Conservation (phyloP, 108 stramenopile genomes). For the Cyclotella baltica region DNA sequence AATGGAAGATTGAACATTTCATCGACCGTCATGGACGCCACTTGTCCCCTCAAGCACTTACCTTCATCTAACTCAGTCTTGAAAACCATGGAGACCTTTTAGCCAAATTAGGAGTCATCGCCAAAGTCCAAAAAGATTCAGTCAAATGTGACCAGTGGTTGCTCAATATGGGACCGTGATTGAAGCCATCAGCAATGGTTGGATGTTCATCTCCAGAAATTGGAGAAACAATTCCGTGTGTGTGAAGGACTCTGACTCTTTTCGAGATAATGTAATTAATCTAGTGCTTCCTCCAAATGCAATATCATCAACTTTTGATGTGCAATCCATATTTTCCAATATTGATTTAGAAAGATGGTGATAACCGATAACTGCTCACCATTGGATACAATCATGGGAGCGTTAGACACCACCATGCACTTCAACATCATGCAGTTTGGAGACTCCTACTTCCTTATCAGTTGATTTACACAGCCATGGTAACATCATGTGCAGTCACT, state of each 20-base stretch:
- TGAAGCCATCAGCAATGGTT: conserved; percentile 14
- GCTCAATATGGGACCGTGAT: neutral
- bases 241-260: neutral
- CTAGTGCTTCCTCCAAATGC: neutral
- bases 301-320: neutral
- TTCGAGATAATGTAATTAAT: neutral
- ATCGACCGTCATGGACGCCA: neutral
- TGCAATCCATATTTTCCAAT: neutral
- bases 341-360: neutral
- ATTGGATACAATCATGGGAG: neutral
- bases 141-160: conserved; percentile 4
- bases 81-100: neutral
- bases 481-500: conserved; percentile 18
- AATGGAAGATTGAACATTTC: neutral
- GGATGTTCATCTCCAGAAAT: neutral
- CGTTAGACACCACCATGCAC: conserved; percentile 7
- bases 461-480: conserved; percentile 29
- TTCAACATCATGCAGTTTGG: conserved; percentile 27
- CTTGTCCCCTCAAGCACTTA: neutral
- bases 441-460: conserved; percentile 27
- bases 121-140: conserved; percentile 13
- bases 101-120: neutral
- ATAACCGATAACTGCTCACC: neutral
- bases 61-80: neutral
- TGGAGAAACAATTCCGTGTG: neutral